Evolutionary conservation across 164 flowering plant genomes (phyloP).

Genomic region (Amborella trichopoda): DNA sequence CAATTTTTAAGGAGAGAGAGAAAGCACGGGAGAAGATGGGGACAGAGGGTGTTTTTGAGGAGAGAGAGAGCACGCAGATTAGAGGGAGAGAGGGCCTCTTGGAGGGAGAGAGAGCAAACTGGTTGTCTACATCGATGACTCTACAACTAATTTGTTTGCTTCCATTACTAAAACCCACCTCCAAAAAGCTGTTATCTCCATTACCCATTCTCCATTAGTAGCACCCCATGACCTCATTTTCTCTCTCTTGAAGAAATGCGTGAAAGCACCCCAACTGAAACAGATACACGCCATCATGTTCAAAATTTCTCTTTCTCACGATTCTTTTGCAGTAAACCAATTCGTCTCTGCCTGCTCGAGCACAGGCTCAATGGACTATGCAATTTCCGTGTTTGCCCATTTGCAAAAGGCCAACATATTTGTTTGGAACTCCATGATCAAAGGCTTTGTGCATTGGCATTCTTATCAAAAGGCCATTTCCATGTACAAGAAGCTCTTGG

Average conservation of each 20-base stretch:
- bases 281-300: conserved; percentile 34
- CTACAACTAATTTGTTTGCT: too few relatives aligned
- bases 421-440: conserved; percentile 66
- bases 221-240: conserved; percentile 7
- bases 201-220: too few relatives aligned
- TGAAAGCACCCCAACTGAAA: conserved; percentile 22
- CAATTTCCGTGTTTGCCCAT: conserved; percentile 32
- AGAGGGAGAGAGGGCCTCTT: too few relatives aligned
- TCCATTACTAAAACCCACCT: too few relatives aligned
- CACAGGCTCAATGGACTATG: conserved; percentile 24
- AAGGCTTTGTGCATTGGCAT: conserved; percentile 27
- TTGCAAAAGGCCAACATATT: conserved; percentile 49
- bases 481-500: conserved; percentile 30
- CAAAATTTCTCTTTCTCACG: conserved; percentile 32
- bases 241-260: conserved; percentile 24
- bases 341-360: conserved; percentile 38
- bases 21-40: too few relatives aligned
- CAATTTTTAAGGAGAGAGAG: too few relatives aligned
- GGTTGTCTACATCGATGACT: too few relatives aligned
- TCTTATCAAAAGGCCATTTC: conserved; percentile 27
- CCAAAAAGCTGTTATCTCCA: too few relatives aligned
- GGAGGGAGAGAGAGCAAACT: too few relatives aligned
- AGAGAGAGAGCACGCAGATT: too few relatives aligned
- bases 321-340: conserved; percentile 44
- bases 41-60: too few relatives aligned